Evolutionary conservation across 2,329 filamentous ascomycete genomes (phyloP).

Genomic region (Diaporthe citriasiana): DNA sequence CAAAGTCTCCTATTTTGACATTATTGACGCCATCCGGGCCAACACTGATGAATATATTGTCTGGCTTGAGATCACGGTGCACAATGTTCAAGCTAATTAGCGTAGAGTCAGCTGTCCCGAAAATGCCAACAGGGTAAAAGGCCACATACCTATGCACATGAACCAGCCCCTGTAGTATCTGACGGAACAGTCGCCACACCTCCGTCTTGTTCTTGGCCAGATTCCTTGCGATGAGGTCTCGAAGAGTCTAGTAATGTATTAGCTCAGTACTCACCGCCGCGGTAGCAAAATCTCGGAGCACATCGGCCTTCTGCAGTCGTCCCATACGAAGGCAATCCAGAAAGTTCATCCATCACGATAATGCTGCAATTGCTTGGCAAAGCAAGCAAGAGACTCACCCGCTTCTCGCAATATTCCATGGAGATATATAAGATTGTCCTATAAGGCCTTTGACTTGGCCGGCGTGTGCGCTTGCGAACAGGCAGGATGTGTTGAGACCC

Average conservation of each 20-base stretch:
- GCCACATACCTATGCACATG: constrained; percentile 77
- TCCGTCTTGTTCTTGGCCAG: constrained; percentile 82
- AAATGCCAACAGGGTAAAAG: not conserved
- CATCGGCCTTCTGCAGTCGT: not conserved
- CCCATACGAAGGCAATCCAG: not conserved
- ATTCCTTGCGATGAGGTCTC: constrained; percentile 85
- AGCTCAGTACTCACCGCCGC: not conserved
- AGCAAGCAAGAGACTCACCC: constrained; percentile 62
- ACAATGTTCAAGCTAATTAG: constrained; percentile 81
- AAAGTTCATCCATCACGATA: not conserved
- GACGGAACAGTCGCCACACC: constrained; percentile 90
- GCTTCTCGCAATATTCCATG: constrained; percentile 98
- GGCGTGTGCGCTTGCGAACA: constrained; percentile 46
- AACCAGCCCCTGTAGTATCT: constrained; percentile 88
- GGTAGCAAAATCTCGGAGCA: not conserved
- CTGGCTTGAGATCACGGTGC: constrained; percentile 95
- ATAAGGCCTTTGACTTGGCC: constrained; percentile 64
- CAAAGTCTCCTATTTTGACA: constrained; percentile 97
- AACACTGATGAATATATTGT: constrained; percentile 90
- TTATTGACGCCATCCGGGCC: constrained; percentile 82
- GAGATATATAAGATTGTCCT: constrained; percentile 92
- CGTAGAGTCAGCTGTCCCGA: not conserved
- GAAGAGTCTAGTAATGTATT: constrained; percentile 73
- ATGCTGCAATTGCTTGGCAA: constrained; percentile 20
- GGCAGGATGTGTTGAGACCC: constrained; percentile 19